phyloP scores from a whole-genome alignment of 2,329 filamentous ascomycete species.

The Aspergillus sp. region DNA sequence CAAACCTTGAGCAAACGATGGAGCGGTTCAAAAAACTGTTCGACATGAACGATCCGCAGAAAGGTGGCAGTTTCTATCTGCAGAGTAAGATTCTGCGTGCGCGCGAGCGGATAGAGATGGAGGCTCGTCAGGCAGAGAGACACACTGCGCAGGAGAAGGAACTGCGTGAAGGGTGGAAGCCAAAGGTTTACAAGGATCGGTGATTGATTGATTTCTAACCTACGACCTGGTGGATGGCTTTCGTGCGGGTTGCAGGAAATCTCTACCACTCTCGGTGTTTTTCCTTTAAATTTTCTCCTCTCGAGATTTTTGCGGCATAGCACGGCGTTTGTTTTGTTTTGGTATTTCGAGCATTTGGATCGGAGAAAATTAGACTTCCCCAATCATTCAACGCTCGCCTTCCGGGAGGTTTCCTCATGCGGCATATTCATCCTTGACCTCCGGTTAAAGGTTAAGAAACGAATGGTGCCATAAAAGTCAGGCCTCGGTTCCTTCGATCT shows the following conservation, averaged over 20 bases:
- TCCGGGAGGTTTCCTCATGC: neutral
- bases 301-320: slow-evolving; percentile 36
- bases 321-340: slow-evolving; percentile 36
- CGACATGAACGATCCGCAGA: slow-evolving; percentile 90
- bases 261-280: neutral
- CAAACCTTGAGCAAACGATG: slow-evolving; percentile 76
- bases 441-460: neutral
- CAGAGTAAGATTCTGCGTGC: slow-evolving; percentile 95
- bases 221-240: neutral
- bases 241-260: neutral
- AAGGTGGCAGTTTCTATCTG: slow-evolving; percentile 95
- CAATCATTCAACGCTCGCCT: neutral
- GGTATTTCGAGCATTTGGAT: slow-evolving; percentile 25
- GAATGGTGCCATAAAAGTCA: neutral
- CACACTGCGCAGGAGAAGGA: slow-evolving; percentile 74
- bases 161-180: slow-evolving; percentile 82
- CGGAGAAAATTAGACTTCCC: slow-evolving; percentile 21
- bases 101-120: slow-evolving; percentile 86
- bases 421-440: neutral
- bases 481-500: neutral
- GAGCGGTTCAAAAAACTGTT: slow-evolving; percentile 92
- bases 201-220: slow-evolving; percentile 35
- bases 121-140: slow-evolving; percentile 71
- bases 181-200: slow-evolving; percentile 90
- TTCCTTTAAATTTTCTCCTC: slow-evolving; percentile 11